Evolutionary conservation across 2,329 filamentous ascomycete species (phyloP).

Genomic region (Phialocephala sp.): DNA sequence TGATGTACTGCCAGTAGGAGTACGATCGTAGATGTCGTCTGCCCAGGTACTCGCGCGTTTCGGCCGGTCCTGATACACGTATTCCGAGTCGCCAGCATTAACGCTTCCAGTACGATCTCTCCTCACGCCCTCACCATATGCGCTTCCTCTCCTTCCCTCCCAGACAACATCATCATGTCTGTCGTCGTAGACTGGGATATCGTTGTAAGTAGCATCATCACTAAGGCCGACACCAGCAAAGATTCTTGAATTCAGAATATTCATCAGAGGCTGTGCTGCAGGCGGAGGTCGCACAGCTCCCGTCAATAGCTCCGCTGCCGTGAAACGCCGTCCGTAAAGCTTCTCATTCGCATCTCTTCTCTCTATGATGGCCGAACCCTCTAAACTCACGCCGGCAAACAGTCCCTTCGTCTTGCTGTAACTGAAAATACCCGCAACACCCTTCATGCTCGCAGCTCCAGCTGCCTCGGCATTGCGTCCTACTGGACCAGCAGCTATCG

Average conservation of each 20-base stretch:
- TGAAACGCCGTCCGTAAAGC: slow-evolving; percentile 84
- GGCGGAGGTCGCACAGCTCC: slow-evolving; percentile 80
- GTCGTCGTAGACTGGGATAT: slow-evolving; percentile 87
- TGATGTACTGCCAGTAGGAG: slow-evolving; percentile 44
- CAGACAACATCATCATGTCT: slow-evolving; percentile 82
- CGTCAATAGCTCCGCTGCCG: slow-evolving; percentile 80
- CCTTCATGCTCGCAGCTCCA: slow-evolving; percentile 87
- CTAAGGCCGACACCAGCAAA: slow-evolving; percentile 70
- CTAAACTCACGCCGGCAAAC: slow-evolving; percentile 93
- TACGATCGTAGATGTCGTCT: slow-evolving; percentile 75
- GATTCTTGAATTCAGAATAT: slow-evolving; percentile 80
- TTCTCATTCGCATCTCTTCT: slow-evolving; percentile 96
- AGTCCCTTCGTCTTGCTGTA: slow-evolving; percentile 98
- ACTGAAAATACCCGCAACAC: slow-evolving; percentile 90
- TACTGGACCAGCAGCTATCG: slow-evolving; percentile 90
- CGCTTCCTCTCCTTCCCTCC: slow-evolving; percentile 75
- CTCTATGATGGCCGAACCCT: slow-evolving; percentile 92
- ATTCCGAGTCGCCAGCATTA: slow-evolving; percentile 50
- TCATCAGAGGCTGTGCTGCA: slow-evolving; percentile 83
- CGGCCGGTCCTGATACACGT: slow-evolving; percentile 55
- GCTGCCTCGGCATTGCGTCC: slow-evolving; percentile 96
- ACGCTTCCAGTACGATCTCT: slow-evolving; percentile 53
- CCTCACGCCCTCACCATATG: slow-evolving; percentile 69
- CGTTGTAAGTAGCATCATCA: slow-evolving; percentile 85
- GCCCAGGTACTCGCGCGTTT: slow-evolving; percentile 74